Evolutionary conservation across 176 grass and related monocot species (phyloP), one percentile per base, ranked within the genome.

Genomic region (Avena eriantha): DNA sequence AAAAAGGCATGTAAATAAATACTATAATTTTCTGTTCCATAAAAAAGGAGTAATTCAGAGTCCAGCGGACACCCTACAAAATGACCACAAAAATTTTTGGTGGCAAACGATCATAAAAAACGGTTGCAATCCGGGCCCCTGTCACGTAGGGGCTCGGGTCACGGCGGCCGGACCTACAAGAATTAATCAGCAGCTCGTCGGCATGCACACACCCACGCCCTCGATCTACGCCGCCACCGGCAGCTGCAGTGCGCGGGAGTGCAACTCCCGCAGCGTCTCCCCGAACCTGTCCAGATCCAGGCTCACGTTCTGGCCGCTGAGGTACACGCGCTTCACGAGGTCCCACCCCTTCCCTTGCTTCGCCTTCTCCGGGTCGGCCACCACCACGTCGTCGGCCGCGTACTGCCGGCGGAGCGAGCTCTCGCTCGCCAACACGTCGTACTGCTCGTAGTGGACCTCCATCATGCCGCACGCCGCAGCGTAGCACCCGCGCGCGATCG

Each of bases 291-390:
- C 49, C 0, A 89, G 24, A 83, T 96, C 91, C 0, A 96, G 75
- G 50, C 23, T 91, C 23, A 96, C 89, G 84, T 96, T 93, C 86
- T 96, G 94, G 0, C 84, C 91, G 4, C 73, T 9, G 10, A 96
- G 86, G 80, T 93, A 96, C 0, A 93, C 56, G 21, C 81, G 39
- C n/a, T 80, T 80, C 4, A 83, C 85, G 8, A 87, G 4, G 0
- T 45, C 21, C 94, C 94, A 95, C 2, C 81, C 90, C 0, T 21
- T 18, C 1, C 5, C 8, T 8, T 57, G 76, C 89, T 35, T 81
- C 1, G 71, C 84, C 39, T 3, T 14, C 77, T 92, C 74, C n/a
- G 88, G 88, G 46, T 91, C 83, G 13, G 39, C 66, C 33, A 87
- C 22, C 35, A 86, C 85, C 0, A 4, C 80, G 89, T 94, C 84